Evolutionary conservation across 2,329 filamentous ascomycete genomes (phyloP), one percentile per base, ranked within the genome.

Genomic region (Cercospora nicotianae): DNA sequence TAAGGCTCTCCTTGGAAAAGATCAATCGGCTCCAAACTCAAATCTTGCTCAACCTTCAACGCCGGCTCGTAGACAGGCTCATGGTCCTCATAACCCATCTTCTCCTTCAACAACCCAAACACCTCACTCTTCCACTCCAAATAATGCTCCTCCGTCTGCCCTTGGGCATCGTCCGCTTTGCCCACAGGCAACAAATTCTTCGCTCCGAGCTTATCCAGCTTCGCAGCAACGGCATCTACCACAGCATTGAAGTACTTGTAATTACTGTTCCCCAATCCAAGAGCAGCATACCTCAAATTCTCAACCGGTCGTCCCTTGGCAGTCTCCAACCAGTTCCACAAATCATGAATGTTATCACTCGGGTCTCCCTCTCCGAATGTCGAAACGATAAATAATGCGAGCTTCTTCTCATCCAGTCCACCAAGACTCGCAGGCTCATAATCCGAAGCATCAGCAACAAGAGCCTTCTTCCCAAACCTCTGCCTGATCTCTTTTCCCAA

Each of bases 291-390:
- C 28, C 75, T 72, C 20, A 83, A 68, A 58, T 74, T 76, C 6
- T 33, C 30, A 10, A 75, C 53, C 5, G 71, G 68, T 8, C 26
- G 42, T 7, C 69, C 71, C 18, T 67, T 67, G 5, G 66, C 69
- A 63, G 64, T 61, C 75, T 80, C 69, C 5, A 70, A 64, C 69
- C 69, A 70, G 55, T 30, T 69, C 67, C 87, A 75, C 2, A 73
- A 64, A 79, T 80, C 66, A 84, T 87, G 84, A 73, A 87, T 48
- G 79, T 85, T 59, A 80, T 86, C n/a, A 83, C 72, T 74, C 12
- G 75, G 75, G 31, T 76, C 75, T 1, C 74, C 75, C 33, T 77
- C 75, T 18, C 75, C 75, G 45, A 73, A 77, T 1, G 75, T 76
- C 16, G 75, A 76, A 6, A 73, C 67, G n/a, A 76, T 64, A 66